Evolutionary conservation across 345 rosid genomes (phyloP).

Genomic region (Syzygium oleosum): DNA sequence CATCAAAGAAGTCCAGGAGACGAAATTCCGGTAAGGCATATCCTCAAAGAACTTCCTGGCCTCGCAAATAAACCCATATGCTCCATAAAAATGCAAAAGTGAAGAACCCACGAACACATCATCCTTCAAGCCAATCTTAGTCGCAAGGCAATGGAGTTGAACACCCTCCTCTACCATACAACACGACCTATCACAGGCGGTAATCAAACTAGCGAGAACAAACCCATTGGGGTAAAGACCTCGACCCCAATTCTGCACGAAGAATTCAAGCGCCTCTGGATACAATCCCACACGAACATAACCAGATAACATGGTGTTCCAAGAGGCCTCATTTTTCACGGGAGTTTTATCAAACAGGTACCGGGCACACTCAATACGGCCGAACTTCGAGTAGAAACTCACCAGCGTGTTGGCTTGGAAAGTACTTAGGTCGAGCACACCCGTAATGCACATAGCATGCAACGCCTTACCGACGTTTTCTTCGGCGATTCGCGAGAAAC

Average conservation of each 20-base stretch:
- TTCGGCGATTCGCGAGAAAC: conserved; percentile 65
- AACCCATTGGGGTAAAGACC: conserved; percentile 50
- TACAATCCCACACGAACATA: conserved; percentile 44
- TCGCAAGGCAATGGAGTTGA: conserved; percentile 56
- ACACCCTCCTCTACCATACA: conserved; percentile 52
- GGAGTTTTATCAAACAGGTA: conserved; percentile 68
- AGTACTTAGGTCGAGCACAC: conserved; percentile 29
- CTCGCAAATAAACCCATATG: conserved; percentile 29
- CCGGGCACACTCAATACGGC: conserved; percentile 30
- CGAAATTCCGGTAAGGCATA: conserved; percentile 74
- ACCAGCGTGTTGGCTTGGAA: conserved; percentile 59
- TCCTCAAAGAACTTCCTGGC: conserved; percentile 69
- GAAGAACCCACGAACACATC: conserved; percentile 84
- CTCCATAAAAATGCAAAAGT: conserved; percentile 70
- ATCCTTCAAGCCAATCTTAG: conserved; percentile 44
- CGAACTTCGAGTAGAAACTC: conserved; percentile 54
- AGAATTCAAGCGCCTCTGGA: conserved; percentile 32
- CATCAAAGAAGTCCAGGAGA: conserved; percentile 94
- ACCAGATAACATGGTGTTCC: conserved; percentile 83
- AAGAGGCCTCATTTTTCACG: conserved; percentile 60
- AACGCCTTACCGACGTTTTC: conserved; percentile 51
- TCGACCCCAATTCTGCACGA: conserved; percentile 27
- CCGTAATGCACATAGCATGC: conserved; percentile 65
- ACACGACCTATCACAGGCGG: conserved; percentile 64
- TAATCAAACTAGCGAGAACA: conserved; percentile 61